These are phyloP conservation scores for Cyclaneusma minus DNA, from an alignment of 2,329 filamentous ascomycete genomes.

Conservation along the genomic window DNA sequence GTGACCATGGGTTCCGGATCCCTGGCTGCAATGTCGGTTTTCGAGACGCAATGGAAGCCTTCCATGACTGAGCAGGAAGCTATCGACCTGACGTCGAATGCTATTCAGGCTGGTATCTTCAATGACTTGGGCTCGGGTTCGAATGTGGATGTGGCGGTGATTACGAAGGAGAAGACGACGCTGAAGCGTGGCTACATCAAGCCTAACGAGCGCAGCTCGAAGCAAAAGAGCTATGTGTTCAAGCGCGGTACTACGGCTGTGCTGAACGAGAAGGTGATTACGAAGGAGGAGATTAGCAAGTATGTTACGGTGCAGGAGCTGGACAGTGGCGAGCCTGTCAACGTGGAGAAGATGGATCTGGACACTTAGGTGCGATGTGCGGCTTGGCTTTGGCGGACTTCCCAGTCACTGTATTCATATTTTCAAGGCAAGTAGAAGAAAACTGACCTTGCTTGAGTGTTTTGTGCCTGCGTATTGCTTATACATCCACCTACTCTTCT, in stretches of 20 bases:
- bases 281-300: conserved; percentile 82
- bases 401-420: no score
- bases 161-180: conserved; percentile 88
- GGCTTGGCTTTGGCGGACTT: no score
- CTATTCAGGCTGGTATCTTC: conserved; percentile 93
- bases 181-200: conserved; percentile 84
- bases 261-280: conserved; percentile 91
- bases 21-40: conserved; percentile 92
- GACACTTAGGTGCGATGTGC: conserved; percentile 36
- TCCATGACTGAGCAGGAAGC: conserved; percentile 64
- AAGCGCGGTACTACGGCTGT: conserved; percentile 84
- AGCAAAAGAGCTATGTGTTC: conserved; percentile 90
- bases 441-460: no score
- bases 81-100: conserved; percentile 68
- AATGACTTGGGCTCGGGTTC: conserved; percentile 95
- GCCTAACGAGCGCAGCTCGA: conserved; percentile 80
- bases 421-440: no score
- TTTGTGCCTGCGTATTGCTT: no score
- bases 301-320: conserved; percentile 87
- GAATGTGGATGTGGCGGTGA: conserved; percentile 94
- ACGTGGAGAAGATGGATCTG: conserved; percentile 55
- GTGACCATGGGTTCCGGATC: conserved; percentile 98
- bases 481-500: no score
- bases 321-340: conserved; percentile 30
- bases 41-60: conserved; percentile 89